Evolutionary conservation across 257 asterid genomes (phyloP), one percentile per base, ranked within the genome.

Genomic region (Plantago ovata): DNA sequence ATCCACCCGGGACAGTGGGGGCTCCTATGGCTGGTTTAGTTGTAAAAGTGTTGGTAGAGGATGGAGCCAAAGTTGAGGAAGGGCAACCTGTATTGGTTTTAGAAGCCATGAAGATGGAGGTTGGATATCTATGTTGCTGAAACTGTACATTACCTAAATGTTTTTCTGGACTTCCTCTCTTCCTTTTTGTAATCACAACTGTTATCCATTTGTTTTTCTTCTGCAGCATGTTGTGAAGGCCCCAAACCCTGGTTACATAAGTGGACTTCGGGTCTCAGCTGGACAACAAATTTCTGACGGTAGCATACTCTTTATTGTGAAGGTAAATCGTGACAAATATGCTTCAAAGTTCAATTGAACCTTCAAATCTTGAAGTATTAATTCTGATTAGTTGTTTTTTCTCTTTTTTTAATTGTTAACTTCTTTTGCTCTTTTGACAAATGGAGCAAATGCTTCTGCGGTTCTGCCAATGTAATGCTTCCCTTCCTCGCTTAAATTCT

Each of bases 81-180:
- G 95, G 89, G 41, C 98, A 88, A 73, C 89, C 96, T 24, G 64
- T 89, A 55, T 63, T 93, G 55, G 96, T 86, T 41, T 66, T 93
- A 66, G 98, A 93, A 75, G 98, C 98, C 51, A 93, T 93, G 98
- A 93, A 93, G 80, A 93, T 93, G 98, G 98, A 93, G 98, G 98
- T 84, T 20, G 55, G 78, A 51, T 53, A 52, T 58, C 42, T 15
- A 56, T 56, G 61, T 48, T 41, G 0, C 13, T 15, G 16, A 9
- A 62, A 9, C 63, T 67, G 68, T 62, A 20, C 10, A 14, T 49
- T 51, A 38, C 18, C 50, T 32, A 50, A 28, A 28, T 8, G 7
- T 8, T 28, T 28, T 28, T 28, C 36, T 28, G 36, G 36, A 3
- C 7, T 28, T 28, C 7, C 36, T 28, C 21, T 42, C 62, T 54